Percentiles rank a stretch among this genome's conserved stretches.
Conservation (phyloP, 2,329 filamentous ascomycete genomes). For the Pseudogymnoascus sp. region DNA sequence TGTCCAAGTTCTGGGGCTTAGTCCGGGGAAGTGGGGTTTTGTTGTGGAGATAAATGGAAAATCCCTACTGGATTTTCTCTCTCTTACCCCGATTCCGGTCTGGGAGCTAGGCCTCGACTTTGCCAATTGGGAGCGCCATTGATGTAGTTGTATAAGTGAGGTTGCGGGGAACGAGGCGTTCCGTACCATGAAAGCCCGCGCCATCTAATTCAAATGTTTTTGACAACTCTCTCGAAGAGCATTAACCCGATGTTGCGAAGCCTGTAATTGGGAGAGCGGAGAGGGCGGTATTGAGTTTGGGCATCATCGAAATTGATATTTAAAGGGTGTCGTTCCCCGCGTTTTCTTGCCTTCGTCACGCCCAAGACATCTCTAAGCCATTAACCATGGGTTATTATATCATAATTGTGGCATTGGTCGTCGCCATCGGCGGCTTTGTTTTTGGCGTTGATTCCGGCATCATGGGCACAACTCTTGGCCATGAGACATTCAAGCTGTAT, state of each 20-base stretch:
- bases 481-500: constrained; percentile 26
- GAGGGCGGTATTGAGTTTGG: neutral
- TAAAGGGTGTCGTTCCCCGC: neutral
- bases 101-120: neutral
- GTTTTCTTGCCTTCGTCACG: neutral
- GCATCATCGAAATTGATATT: neutral
- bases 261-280: neutral
- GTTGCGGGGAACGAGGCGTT: neutral
- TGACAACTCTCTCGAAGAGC: neutral
- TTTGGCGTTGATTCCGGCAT: constrained; percentile 22
- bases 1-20: neutral
- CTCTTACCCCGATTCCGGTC: neutral
- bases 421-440: constrained; percentile 20
- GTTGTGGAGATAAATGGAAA: neutral
- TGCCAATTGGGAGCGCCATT: neutral
- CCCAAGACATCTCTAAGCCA: neutral
- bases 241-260: neutral
- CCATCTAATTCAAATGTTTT: neutral
- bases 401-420: constrained; percentile 18
- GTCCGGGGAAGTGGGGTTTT: neutral
- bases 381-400: constrained; percentile 17
- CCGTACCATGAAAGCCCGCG: neutral
- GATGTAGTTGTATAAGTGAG: neutral
- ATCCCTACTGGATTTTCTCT: neutral
- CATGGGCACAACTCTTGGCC: constrained; percentile 28